These are phyloP conservation scores for Candida easanensis DNA, from an alignment of 805 yeast species.

Conservation along the genomic window DNA sequence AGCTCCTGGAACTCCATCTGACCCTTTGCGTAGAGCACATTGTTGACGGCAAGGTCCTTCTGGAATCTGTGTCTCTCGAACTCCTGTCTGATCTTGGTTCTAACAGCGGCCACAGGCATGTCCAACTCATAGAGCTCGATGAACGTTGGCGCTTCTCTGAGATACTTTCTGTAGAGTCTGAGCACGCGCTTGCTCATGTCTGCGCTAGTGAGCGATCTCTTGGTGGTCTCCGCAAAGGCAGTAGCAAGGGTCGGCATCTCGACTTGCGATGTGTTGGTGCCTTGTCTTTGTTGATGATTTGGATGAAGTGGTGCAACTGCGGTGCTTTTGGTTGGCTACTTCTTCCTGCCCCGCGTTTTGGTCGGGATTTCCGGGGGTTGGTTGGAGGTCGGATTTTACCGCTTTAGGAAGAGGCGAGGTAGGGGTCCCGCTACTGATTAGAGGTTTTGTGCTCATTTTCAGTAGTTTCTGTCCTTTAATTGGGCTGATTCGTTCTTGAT, in stretches of 20 bases:
- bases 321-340: no score
- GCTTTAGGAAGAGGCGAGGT: no score
- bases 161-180: slow-evolving; percentile 68
- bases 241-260: slow-evolving; percentile 67
- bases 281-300: no score
- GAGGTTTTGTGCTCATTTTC: no score
- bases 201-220: slow-evolving; percentile 54
- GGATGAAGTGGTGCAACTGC: no score
- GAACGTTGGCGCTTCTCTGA: slow-evolving; percentile 57
- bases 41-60: slow-evolving; percentile 59
- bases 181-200: slow-evolving; percentile 66
- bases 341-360: no score
- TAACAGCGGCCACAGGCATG: slow-evolving; percentile 73
- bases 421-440: no score
- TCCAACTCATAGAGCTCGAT: slow-evolving; percentile 69
- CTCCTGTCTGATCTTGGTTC: slow-evolving; percentile 85
- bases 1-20: slow-evolving; percentile 90
- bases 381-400: no score
- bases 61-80: slow-evolving; percentile 83
- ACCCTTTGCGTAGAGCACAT: slow-evolving; percentile 74
- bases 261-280: not conserved
- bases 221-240: slow-evolving; percentile 80
- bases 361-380: no score
- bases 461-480: no score
- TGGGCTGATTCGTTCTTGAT: no score